Conservation (phyloP, 2,329 filamentous ascomycete species). For the Hymenoscyphus infarciens region DNA sequence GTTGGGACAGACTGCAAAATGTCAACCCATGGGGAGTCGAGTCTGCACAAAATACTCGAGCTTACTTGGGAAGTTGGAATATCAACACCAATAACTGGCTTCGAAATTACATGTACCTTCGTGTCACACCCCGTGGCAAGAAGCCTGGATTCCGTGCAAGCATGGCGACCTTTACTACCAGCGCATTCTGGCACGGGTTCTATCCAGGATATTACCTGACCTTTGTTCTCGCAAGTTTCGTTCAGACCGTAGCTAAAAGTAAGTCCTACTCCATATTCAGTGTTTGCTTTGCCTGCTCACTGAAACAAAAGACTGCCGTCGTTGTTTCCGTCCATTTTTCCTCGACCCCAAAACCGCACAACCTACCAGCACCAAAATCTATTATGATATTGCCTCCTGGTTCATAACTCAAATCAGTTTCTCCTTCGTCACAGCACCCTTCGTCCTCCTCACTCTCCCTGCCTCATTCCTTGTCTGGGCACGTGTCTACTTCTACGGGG, state of each 20-base stretch:
- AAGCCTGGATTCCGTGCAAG: constrained; percentile 96
- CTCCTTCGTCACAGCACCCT: constrained; percentile 78
- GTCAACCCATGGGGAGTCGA: constrained; percentile 85
- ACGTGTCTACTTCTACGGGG: constrained; percentile 83
- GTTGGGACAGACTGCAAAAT: constrained; percentile 88
- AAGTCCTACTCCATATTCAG: constrained; percentile 38
- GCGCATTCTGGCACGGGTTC: constrained; percentile 97
- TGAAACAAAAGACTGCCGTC: constrained; percentile 68
- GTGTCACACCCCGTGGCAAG: constrained; percentile 90
- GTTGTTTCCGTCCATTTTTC: constrained; percentile 89
- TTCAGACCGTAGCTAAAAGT: constrained; percentile 95
- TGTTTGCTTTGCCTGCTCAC: constrained; percentile 14
- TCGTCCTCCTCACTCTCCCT: constrained; percentile 73
- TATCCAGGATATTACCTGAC: constrained; percentile 93
- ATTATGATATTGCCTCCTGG: constrained; percentile 79
- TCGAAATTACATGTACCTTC: constrained; percentile 90
- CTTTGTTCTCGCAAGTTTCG: constrained; percentile 84
- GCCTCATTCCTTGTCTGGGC: constrained; percentile 74
- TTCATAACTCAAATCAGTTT: constrained; percentile 78
- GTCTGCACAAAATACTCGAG: constrained; percentile 87
- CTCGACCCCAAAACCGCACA: constrained; percentile 70
- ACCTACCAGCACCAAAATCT: constrained; percentile 69
- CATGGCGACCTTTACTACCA: constrained; percentile 89
- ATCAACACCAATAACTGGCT: constrained; percentile 99
- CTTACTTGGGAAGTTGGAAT: constrained; percentile 91